Evolutionary conservation across 176 grass and related monocot species (phyloP), one percentile per base, ranked within the genome.

Genomic region (Zea luxurians): DNA sequence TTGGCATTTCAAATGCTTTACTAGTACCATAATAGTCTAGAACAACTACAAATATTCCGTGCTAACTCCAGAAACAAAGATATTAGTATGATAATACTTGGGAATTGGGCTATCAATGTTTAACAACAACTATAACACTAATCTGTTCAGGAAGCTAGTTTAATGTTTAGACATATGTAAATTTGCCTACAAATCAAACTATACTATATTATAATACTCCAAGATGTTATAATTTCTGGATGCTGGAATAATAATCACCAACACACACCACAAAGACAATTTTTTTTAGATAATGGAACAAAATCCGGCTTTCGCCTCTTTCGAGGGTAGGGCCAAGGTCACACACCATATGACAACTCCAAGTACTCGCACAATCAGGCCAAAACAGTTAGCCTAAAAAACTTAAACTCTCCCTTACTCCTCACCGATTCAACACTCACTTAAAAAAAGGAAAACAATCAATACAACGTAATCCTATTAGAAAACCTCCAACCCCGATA

Each of bases 21-120:
- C 16, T 68, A 68, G 41, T 46, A 45, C 66, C 17, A 68, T 68
- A 12, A 21, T 58, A 58, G n/a, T 68, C 41, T 68, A 68, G 4
- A 69, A 12, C 4, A 42, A 47, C 42, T 46, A 61, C 20, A 8
- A 57, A 18, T 20, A 3, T 58, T 20, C 2, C 0, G 3, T 20
- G 17, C 50, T 20, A 58, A 20, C 54, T 58, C n/a, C n/a, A 58
- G 17, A 58, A 58, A 58, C n/a, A 57, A 57, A 57, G 2, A n/a
- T 18, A 57, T 57, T 55, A n/a, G 53, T 57, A 57, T n/a, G 52
- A 54, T n/a, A 54, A n/a, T 17, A 54, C 52, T 16, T n/a, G 52
- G 52, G 52, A 54, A 54, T 20, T 58, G 54, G 54, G 54, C 17
- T 59, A 20, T 20, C 27, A 18, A 34, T 12, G 27, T 35, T 62